phyloP scores from a whole-genome alignment of 164 flowering plant genomes.

The Magnolia changhungtana region DNA sequence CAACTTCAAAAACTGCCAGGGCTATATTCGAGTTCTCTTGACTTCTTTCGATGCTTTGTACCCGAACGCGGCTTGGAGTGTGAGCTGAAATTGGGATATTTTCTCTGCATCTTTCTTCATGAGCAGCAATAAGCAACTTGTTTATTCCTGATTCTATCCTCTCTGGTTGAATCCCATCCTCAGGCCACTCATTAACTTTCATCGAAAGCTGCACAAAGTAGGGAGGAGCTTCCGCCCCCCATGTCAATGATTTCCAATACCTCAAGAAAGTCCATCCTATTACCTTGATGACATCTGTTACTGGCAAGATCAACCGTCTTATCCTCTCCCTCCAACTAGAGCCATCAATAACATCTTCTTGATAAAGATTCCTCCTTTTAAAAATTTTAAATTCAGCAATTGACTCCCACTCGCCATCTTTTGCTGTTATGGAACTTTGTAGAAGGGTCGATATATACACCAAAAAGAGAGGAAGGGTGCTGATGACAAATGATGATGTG shows the following conservation, averaged over 20 bases:
- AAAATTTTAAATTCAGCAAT: slow-evolving; percentile 33
- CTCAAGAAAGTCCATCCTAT: slow-evolving; percentile 43
- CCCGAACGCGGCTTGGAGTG: slow-evolving; percentile 66
- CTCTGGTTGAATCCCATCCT: slow-evolving; percentile 96
- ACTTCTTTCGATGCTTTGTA: slow-evolving; percentile 96
- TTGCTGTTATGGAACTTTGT: slow-evolving; percentile 89
- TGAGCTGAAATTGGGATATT: slow-evolving; percentile 42
- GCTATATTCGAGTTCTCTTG: slow-evolving; percentile 65
- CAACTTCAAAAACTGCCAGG: slow-evolving; percentile 88
- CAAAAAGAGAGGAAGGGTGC: slow-evolving; percentile 80
- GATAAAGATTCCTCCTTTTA: slow-evolving; percentile 27
- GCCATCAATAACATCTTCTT: slow-evolving; percentile 30
- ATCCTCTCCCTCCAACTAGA: slow-evolving; percentile 43
- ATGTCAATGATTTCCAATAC: slow-evolving; percentile 84
- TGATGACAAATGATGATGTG: slow-evolving; percentile 76
- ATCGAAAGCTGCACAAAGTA: slow-evolving; percentile 90
- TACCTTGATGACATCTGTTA: slow-evolving; percentile 28
- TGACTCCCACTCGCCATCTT: slow-evolving; percentile 78
- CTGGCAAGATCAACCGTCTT: slow-evolving; percentile 25
- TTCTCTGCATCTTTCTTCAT: slow-evolving; percentile 65
- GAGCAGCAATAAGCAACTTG: slow-evolving; percentile 60
- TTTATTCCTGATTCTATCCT: slow-evolving; percentile 89
- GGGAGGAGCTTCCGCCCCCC: slow-evolving; percentile 96
- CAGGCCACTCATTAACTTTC: slow-evolving; percentile 86
- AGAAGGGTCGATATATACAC: slow-evolving; percentile 89